Evolutionary conservation across 192 early-diverging fungal genomes (phyloP).

Genomic region (Pilobolus umbonatus): DNA sequence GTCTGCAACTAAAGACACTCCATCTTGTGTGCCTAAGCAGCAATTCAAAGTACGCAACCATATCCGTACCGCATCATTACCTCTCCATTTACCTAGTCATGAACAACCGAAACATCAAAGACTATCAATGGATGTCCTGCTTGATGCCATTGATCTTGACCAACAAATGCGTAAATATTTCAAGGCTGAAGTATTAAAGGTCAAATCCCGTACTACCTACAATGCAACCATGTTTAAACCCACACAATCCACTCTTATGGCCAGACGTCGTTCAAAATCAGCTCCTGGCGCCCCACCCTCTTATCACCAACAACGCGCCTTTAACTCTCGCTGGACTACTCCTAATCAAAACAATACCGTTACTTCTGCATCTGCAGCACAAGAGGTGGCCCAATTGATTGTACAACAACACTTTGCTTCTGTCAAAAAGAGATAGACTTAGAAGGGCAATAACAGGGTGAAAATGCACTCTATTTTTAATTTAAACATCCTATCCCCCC

Average conservation of each 20-base stretch:
- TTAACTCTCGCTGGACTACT: conserved; percentile 7
- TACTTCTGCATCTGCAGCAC: background rate
- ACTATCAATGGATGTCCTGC: conserved; percentile 19
- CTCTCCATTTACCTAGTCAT: conserved; percentile 7
- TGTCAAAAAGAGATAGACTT: conserved; percentile 13
- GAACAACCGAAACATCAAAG: background rate
- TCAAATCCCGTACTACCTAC: background rate
- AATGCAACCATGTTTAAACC: background rate
- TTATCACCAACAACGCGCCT: conserved; percentile 13
- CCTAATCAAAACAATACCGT: background rate
- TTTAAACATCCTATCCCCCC: background rate
- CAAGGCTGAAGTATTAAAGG: conserved; percentile 18
- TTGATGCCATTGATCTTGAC: conserved; percentile 28
- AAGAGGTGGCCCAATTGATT: conserved; percentile 12
- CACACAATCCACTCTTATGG: background rate
- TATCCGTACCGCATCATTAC: conserved; percentile 9
- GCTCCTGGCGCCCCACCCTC: conserved; percentile 15
- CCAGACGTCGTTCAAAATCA: conserved; percentile 15
- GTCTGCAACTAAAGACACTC: background rate
- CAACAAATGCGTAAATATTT: conserved; percentile 27
- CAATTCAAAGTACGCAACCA: conserved; percentile 8
- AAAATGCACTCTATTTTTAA: background rate
- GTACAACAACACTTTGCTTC: conserved; percentile 15
- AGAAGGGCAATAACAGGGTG: no score
- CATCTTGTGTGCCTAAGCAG: background rate